Conservation (phyloP, 2,329 filamentous ascomycete genomes). For the Malbranchea cinnamomea region DNA sequence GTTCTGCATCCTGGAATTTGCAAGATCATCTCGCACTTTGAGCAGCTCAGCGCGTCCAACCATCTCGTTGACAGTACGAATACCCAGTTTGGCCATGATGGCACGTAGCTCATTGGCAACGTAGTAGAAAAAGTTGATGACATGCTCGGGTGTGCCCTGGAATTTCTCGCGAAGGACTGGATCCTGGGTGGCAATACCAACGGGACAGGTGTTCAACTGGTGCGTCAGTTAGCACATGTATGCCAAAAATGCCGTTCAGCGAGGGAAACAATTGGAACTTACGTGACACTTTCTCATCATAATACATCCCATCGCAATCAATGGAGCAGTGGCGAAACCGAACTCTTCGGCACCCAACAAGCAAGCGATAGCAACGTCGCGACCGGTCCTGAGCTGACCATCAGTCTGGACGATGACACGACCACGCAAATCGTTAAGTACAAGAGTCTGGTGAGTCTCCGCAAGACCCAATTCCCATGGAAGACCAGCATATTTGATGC, state of each 20-base stretch:
- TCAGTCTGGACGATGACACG: constrained; percentile 94
- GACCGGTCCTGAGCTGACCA: constrained; percentile 80
- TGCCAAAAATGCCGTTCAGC: too few relatives aligned
- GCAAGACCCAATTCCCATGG: constrained; percentile 95
- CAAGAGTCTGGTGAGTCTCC: constrained; percentile 91
- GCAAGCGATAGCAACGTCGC: constrained; percentile 89
- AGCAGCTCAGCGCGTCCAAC: constrained; percentile 81
- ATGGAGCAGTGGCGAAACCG: constrained; percentile 85
- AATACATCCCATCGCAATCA: constrained; percentile 94
- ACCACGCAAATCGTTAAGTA: constrained; percentile 87
- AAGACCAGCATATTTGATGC: constrained; percentile 95
- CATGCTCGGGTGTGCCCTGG: constrained; percentile 79
- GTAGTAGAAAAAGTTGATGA: constrained; percentile 99
- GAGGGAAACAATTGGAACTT: too few relatives aligned
- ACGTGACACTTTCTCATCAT: constrained; percentile 77
- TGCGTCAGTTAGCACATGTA: too few relatives aligned
- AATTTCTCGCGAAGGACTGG: constrained; percentile 93
- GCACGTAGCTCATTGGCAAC: constrained; percentile 88
- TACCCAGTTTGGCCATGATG: constrained; percentile 91
- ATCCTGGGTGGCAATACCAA: constrained; percentile 91
- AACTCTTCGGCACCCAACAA: constrained; percentile 95
- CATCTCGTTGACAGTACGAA: constrained; percentile 96
- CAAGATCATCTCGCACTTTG: constrained; percentile 73
- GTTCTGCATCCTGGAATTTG: constrained; percentile 78
- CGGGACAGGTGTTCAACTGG: constrained; percentile 69